phyloP scores from a whole-genome alignment of 306 rosid genomes.

The Styphnolobium japonicum region DNA sequence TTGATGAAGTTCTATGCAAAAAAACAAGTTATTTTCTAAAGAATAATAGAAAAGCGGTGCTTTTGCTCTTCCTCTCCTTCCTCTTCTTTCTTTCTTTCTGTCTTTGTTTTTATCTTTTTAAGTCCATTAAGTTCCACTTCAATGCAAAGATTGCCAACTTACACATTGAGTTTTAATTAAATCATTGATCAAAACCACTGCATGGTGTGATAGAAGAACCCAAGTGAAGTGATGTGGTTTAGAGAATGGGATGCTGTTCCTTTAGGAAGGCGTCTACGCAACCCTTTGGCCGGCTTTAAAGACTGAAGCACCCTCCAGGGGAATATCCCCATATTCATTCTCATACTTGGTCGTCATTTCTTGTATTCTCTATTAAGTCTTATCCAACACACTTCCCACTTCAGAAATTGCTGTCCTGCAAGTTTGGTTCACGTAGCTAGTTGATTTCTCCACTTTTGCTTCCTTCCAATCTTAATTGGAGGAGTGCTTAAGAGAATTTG shows the following conservation, averaged over 20 bases:
- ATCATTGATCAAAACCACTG: conserved; percentile 1
- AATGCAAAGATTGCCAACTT: background rate
- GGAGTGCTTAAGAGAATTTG: background rate
- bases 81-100: background rate
- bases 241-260: conserved; percentile 4
- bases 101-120: too few relatives aligned
- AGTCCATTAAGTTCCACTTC: background rate
- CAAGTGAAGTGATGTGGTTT: conserved; percentile 6
- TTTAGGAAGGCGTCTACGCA: conserved; percentile 9
- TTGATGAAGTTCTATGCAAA: background rate
- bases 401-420: background rate
- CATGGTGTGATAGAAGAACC: conserved; percentile 1
- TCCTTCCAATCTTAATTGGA: conserved; percentile 3
- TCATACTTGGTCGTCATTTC: background rate
- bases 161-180: background rate
- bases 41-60: background rate
- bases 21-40: background rate
- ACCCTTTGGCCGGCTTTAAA: conserved; percentile 7
- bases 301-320: conserved; percentile 7
- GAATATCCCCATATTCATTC: conserved; percentile 24
- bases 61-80: background rate
- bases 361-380: conserved; percentile 7
- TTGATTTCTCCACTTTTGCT: background rate
- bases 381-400: background rate
- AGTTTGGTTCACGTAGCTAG: background rate